phyloP scores from a whole-genome alignment of 2,329 filamentous ascomycete genomes.

The Colletotrichum chrysophilum region DNA sequence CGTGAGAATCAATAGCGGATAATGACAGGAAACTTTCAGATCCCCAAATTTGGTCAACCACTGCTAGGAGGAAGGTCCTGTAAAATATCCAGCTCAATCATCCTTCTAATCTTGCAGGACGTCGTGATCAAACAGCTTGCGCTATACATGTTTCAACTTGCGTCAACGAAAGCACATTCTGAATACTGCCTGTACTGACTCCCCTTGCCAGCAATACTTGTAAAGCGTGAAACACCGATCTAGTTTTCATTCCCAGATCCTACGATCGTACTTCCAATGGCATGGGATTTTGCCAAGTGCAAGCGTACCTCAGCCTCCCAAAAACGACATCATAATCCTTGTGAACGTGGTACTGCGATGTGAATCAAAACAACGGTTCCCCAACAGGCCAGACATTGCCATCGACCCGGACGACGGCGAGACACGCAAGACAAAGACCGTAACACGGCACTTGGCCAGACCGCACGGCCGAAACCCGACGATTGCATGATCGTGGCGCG shows the following conservation, averaged over 20 bases:
- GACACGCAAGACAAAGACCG: not conserved
- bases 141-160: not conserved
- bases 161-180: not conserved
- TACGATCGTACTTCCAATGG: not conserved
- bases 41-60: not conserved
- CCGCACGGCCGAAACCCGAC: not conserved
- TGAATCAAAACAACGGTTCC: not conserved
- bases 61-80: not conserved
- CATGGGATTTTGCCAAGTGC: not conserved
- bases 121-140: not conserved
- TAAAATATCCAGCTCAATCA: not conserved
- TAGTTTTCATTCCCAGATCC: not conserved
- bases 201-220: not conserved
- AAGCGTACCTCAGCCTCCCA: not conserved
- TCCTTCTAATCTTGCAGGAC: not conserved
- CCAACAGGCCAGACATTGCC: not conserved
- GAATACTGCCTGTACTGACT: not conserved
- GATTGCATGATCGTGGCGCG: constrained; percentile 4
- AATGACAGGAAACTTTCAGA: not conserved
- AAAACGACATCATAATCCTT: not conserved
- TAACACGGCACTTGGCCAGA: not conserved
- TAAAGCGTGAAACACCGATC: not conserved
- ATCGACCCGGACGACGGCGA: not conserved
- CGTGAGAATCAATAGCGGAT: not conserved
- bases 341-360: not conserved